Evolutionary conservation across 345 rosid species (phyloP).

Genomic region (Microthlaspi erraticum): DNA sequence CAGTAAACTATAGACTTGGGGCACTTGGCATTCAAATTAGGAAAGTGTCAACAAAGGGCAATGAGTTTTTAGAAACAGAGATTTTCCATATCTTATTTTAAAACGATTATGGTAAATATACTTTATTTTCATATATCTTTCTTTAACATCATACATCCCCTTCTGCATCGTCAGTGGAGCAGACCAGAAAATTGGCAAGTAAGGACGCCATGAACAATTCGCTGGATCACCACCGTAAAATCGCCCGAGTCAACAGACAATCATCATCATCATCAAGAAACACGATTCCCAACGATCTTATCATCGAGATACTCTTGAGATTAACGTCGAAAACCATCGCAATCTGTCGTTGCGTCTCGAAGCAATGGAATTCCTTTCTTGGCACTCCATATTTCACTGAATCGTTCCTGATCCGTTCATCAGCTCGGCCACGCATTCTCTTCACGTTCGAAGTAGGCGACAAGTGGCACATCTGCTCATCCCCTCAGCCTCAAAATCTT

Average conservation of each 20-base stretch:
- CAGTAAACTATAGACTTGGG: no score
- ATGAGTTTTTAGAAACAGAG: no score
- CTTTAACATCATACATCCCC: no score
- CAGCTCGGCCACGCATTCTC: conserved; percentile 6
- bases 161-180: no score
- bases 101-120: no score
- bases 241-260: background rate
- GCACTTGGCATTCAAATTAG: no score
- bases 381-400: background rate
- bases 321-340: background rate
- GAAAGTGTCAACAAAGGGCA: no score
- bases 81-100: no score
- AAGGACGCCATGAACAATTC: background rate
- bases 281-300: conserved; percentile 15
- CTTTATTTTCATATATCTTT: no score
- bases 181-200: no score
- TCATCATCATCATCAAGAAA: background rate
- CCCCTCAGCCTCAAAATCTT: conserved; percentile 12
- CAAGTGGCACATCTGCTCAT: conserved; percentile 25
- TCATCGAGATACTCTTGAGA: conserved; percentile 5
- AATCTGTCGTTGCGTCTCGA: background rate
- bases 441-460: background rate
- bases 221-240: background rate
- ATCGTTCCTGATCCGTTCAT: background rate
- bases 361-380: conserved; percentile 2